These are phyloP conservation scores for Petrea volubilis DNA, from an alignment of 257 asterid genomes.

Conservation along the genomic window DNA sequence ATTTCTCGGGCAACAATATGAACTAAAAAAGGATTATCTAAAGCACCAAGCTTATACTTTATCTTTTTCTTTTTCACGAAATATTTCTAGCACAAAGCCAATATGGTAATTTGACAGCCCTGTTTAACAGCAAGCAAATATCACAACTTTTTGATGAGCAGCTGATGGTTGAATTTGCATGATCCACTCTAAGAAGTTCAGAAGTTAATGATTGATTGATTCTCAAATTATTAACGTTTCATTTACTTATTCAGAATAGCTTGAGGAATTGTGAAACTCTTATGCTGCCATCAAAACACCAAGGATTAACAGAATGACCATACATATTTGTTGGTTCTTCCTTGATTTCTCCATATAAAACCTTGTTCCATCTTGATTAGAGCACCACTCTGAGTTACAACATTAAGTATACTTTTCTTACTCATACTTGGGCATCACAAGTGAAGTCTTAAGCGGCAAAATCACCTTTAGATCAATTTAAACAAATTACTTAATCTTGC, in stretches of 20 bases:
- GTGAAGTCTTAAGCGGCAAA: conserved; percentile 1
- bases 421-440: neutral
- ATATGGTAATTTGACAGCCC: neutral
- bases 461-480: neutral
- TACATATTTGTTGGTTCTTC: neutral
- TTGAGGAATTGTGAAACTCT: neutral
- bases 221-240: neutral
- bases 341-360: neutral
- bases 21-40: neutral
- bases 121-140: conserved; percentile 1
- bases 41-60: neutral
- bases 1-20: neutral
- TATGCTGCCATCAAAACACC: neutral
- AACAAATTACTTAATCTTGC: neutral
- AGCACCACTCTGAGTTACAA: neutral
- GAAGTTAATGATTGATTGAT: neutral
- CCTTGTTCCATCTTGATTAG: neutral
- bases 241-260: neutral
- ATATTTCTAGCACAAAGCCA: neutral
- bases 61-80: neutral
- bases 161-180: neutral
- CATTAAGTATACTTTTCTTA: neutral
- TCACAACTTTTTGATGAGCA: neutral
- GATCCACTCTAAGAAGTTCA: neutral
- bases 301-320: neutral